Evolutionary conservation across 73 alveolate species (phyloP).

Genomic region (Effrenium voratum): DNA sequence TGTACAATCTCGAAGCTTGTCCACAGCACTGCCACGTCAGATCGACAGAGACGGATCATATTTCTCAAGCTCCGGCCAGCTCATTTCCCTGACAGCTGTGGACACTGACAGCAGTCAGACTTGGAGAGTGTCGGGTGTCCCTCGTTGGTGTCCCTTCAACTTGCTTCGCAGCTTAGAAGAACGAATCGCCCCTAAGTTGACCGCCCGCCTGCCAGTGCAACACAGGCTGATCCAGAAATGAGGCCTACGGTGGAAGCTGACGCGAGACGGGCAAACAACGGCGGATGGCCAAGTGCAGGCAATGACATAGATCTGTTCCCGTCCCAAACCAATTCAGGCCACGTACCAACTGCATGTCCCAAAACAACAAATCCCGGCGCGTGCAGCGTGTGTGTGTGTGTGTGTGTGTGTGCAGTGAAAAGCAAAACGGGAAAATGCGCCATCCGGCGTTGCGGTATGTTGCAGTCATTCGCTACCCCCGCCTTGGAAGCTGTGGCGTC

Average conservation of each 20-base stretch:
- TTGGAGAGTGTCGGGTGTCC: too few relatives aligned
- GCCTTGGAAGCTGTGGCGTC: constrained; percentile 80
- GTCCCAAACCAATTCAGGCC: not conserved
- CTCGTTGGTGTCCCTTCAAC: too few relatives aligned
- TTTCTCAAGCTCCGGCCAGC: too few relatives aligned
- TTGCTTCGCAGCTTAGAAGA: too few relatives aligned
- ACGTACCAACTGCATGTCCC: not conserved
- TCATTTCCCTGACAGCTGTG: too few relatives aligned
- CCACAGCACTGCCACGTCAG: too few relatives aligned
- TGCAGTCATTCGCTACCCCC: not conserved
- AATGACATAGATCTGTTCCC: not conserved
- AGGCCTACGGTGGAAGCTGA: constrained; percentile 1
- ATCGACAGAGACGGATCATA: too few relatives aligned
- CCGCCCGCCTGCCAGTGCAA: constrained; percentile 88
- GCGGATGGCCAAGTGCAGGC: not conserved
- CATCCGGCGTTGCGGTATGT: too few relatives aligned
- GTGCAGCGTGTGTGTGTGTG: not conserved
- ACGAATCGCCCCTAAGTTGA: too few relatives aligned
- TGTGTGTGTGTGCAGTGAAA: not conserved
- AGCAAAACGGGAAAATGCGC: not conserved
- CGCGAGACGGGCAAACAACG: not conserved
- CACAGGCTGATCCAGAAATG: constrained; percentile 84
- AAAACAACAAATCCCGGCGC: not conserved
- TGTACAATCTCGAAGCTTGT: too few relatives aligned
- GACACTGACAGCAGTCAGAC: too few relatives aligned